Base-by-base conservation (phyloP, 2,329 filamentous ascomycete species). In the Alternaria angustiovoidea region DNA sequence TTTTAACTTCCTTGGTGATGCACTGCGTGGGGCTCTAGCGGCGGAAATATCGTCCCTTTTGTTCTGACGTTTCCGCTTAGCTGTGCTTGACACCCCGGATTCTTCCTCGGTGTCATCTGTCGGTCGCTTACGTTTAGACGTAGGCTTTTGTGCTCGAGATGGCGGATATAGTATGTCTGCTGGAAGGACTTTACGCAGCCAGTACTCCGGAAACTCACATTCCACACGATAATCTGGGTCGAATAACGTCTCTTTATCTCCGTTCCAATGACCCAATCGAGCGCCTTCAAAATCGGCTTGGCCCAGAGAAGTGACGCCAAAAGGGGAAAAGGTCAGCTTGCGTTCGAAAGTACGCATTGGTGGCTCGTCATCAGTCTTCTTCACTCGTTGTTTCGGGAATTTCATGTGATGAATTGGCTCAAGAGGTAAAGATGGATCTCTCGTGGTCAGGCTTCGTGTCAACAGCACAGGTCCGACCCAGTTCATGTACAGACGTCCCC, bases 381-480 rank as follows among this genome's bases (percentile, higher is more conserved):
- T 73, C 8, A 55, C 59, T 20, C 67, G 61, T 26, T 65, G 72
- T 4, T 73, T 76, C 12, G 69, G 71, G 5, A 80, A 30, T 36
- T 68, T 64, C 34, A 82, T 74, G 0, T 63, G 59, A 47, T 75
- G 77, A 0, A 68, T 34, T 6, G 73, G 47, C 34, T 66, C 63
- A 5, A 64, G 65, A 1, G 66, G 55, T 1, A 57, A 54, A 1
- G 63, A 54, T 7, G 41, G 3, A 20, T 66, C 47, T 41, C 48
- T 63, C 4, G 54, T 57, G 1, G 59, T 46, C 2, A 76, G 58
- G 6, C 70, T 62, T 18, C 67, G 68, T 2, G 71, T 70, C 14
- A 82, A 69, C 5, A 81, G 69, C 0, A 81, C 61, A 1, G 79
- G 77, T 0, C 67, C 73, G 14, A 82, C 61, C 61, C 79, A 76